A percentile compares a stretch with the other conserved stretches of the same genome.
phyloP scores from a whole-genome alignment of 2,329 filamentous ascomycete species.

The Aspergillus fumigatus region DNA sequence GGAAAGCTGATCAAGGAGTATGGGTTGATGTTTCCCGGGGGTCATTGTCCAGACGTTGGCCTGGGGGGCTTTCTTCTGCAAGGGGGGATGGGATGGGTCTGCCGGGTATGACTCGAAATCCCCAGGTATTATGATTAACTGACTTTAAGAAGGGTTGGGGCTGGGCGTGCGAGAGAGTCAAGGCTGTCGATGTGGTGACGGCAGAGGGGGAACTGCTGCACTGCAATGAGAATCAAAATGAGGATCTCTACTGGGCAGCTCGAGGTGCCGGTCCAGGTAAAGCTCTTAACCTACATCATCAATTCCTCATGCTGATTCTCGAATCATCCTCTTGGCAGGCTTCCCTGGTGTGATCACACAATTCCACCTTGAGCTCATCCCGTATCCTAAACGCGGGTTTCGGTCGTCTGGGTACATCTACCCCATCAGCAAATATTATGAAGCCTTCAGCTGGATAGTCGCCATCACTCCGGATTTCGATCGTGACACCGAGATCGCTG shows the following conservation, averaged over 20 bases:
- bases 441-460: neutral
- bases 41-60: neutral
- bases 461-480: neutral
- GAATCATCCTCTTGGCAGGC: no score
- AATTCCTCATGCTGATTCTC: no score
- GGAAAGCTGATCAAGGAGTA: neutral
- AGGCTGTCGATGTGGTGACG: constrained; percentile 45
- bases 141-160: constrained; percentile 24
- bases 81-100: neutral
- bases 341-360: constrained; percentile 50
- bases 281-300: no score
- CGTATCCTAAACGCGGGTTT: constrained; percentile 12
- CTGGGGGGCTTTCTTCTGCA: neutral
- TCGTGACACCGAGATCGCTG: neutral
- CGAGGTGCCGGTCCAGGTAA: constrained; percentile 39
- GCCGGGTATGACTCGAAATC: neutral
- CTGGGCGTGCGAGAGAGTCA: constrained; percentile 46
- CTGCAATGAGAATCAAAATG: constrained; percentile 28
- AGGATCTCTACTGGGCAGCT: constrained; percentile 46
- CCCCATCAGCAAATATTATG: constrained; percentile 29
- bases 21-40: no score
- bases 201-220: constrained; percentile 30
- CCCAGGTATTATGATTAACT: no score
- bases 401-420: constrained; percentile 39
- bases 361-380: constrained; percentile 40